Evolutionary conservation across 208 protist genomes (phyloP).

Genomic region (Leishmania braziliensis): DNA sequence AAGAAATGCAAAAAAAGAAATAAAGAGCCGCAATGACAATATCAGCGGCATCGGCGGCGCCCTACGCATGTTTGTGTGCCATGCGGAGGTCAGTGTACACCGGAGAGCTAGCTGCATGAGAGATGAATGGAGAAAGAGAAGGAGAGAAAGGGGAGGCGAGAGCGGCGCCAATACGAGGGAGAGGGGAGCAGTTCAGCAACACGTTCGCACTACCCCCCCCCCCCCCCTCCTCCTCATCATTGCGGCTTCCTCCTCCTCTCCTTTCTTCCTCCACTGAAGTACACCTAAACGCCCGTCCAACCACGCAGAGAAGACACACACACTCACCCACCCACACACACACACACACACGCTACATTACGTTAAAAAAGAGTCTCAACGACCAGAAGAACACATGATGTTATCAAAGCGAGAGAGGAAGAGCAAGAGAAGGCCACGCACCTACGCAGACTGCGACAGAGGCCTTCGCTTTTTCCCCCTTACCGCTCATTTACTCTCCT

Average conservation of each 20-base stretch:
- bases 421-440: background rate
- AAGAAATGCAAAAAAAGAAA: background rate
- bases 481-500: background rate
- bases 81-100: background rate
- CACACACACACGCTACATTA: background rate
- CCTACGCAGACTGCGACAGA: background rate
- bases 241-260: background rate
- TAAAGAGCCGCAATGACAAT: background rate
- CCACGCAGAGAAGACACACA: too few relatives aligned
- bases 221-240: background rate
- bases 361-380: background rate
- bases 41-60: background rate
- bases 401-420: background rate
- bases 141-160: background rate
- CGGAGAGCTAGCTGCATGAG: background rate
- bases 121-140: background rate
- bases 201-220: background rate
- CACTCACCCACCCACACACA: background rate
- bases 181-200: background rate
- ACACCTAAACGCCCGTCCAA: background rate
- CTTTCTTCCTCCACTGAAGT: background rate
- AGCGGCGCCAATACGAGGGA: background rate
- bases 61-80: background rate
- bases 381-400: background rate
- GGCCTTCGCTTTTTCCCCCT: background rate